Evolutionary conservation across 352 stramenopile genomes (phyloP).

Genomic region (Globisporangium radiosum): DNA sequence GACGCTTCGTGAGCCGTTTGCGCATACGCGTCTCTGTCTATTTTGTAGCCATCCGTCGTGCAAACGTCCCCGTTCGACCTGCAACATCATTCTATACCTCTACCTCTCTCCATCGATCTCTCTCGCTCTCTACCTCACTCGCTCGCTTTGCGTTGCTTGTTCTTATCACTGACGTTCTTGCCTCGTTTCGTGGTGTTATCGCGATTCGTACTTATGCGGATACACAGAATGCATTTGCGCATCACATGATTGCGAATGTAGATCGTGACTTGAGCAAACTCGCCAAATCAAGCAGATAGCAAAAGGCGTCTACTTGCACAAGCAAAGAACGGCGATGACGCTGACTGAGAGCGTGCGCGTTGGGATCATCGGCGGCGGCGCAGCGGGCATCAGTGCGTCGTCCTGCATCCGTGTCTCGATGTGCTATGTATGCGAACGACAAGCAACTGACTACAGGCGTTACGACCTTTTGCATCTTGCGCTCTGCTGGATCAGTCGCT

Average conservation of each 20-base stretch:
- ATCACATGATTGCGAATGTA: too few species aligned
- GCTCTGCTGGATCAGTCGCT: conserved; percentile 31
- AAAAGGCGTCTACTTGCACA: too few species aligned
- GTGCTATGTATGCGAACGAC: too few species aligned
- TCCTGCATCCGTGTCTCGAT: background rate
- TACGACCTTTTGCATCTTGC: conserved; percentile 5
- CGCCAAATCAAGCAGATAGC: too few species aligned
- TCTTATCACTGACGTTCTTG: too few species aligned
- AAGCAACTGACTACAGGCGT: background rate
- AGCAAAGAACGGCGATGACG: background rate
- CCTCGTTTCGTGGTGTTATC: too few species aligned
- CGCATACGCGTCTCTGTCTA: conserved; percentile 5
- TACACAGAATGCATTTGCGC: too few species aligned
- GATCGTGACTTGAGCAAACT: too few species aligned
- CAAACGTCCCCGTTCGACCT: too few species aligned
- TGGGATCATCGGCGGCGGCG: conserved; percentile 64
- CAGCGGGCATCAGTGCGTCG: conserved; percentile 66
- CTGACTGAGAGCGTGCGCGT: conserved; percentile 22
- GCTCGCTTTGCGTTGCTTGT: too few species aligned
- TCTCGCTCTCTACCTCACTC: too few species aligned
- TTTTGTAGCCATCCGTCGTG: conserved; percentile 9
- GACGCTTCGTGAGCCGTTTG: background rate
- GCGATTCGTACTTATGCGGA: too few species aligned
- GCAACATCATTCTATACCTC: background rate
- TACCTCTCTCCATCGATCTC: background rate